Evolutionary conservation across 2,329 filamentous ascomycete species (phyloP), one percentile per base, ranked within the genome.

Genomic region (Eutypella sp.): DNA sequence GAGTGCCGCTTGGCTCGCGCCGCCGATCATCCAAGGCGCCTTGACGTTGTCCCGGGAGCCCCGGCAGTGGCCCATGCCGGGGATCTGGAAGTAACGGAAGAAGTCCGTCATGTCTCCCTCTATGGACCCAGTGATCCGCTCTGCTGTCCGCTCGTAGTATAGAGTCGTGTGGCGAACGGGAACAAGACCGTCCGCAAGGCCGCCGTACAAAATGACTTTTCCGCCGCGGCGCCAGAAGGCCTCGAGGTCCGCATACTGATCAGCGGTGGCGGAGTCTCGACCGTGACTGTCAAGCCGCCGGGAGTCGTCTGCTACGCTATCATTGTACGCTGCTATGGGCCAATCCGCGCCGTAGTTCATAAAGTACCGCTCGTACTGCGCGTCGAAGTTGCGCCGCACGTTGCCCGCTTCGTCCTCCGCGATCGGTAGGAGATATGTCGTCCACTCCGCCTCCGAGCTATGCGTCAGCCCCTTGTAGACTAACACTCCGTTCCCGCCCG

Each of bases 61-160:
- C 47, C 50, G 54, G 50, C 73, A 76, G 54, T 75, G 72, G 0
- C 47, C 57, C 70, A 74, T 73, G 0, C 71, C 71, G 8, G 69
- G 68, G 34, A 75, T 66, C 6, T 62, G 60, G 56, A 74, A 75
- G 52, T 73, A 67, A 5, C 58, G 52, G 61, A 72, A 79, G 56
- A 73, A 70, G 16, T 72, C 67, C 4, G 71, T 72, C 29, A 72
- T 67, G 8, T 53, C 48, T n/a, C 59, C 58, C n/a, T n/a, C n/a
- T n/a, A n/a, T n/a, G n/a, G n/a, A n/a, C n/a, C n/a, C n/a, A n/a
- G n/a, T n/a, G 50, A 60, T 59, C 2, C 51, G 53, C 25, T 54
- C 53, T 6, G 52, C 25, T 1, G 57, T 61, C 16, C 49, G 43
- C 34, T 62, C 47, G 42, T 62, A 65, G 38, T 59, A 62, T 19